phyloP scores from a whole-genome alignment of 768 basidiomycete genomes.

The Russula olivacea region DNA sequence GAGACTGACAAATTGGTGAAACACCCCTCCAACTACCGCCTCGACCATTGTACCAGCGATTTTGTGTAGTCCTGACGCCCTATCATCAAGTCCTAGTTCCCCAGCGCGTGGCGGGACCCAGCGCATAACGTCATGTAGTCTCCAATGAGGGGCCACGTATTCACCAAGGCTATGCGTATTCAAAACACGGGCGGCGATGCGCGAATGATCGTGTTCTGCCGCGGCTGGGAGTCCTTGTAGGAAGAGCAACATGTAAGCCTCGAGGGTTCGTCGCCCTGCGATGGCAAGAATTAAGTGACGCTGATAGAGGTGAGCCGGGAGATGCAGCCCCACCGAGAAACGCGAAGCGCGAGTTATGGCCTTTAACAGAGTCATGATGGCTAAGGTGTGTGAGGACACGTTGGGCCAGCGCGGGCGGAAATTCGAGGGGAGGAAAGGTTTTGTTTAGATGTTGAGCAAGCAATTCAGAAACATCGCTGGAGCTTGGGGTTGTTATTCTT shows the following conservation, averaged over 20 bases:
- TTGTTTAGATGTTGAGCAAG: slow-evolving; percentile 52
- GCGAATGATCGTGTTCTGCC: slow-evolving; percentile 51
- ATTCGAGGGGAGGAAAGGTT: slow-evolving; percentile 60
- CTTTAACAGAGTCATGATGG: slow-evolving; percentile 55
- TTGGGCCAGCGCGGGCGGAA: slow-evolving; percentile 63
- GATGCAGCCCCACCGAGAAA: slow-evolving; percentile 58
- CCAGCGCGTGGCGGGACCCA: slow-evolving; percentile 41
- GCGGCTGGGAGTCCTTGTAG: slow-evolving; percentile 48
- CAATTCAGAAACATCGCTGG: not conserved
- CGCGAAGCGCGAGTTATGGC: slow-evolving; percentile 65
- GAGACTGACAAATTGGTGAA: slow-evolving; percentile 68
- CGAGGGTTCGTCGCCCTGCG: slow-evolving; percentile 69
- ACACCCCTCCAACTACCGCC: slow-evolving; percentile 70
- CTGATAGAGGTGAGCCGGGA: not conserved
- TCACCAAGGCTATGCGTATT: slow-evolving; percentile 71
- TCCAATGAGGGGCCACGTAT: slow-evolving; percentile 70
- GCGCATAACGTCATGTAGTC: slow-evolving; percentile 61
- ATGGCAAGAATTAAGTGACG: not conserved
- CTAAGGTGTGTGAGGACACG: slow-evolving; percentile 75
- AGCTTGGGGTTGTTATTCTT: slow-evolving; percentile 1
- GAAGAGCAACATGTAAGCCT: slow-evolving; percentile 70
- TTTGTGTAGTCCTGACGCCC: slow-evolving; percentile 65
- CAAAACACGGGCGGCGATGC: slow-evolving; percentile 48
- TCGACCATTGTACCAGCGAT: slow-evolving; percentile 73
- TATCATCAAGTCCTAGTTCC: slow-evolving; percentile 29